Evolutionary conservation across 1,139 yeast species (phyloP).

Genomic region (Pichia kudriavzevii): DNA sequence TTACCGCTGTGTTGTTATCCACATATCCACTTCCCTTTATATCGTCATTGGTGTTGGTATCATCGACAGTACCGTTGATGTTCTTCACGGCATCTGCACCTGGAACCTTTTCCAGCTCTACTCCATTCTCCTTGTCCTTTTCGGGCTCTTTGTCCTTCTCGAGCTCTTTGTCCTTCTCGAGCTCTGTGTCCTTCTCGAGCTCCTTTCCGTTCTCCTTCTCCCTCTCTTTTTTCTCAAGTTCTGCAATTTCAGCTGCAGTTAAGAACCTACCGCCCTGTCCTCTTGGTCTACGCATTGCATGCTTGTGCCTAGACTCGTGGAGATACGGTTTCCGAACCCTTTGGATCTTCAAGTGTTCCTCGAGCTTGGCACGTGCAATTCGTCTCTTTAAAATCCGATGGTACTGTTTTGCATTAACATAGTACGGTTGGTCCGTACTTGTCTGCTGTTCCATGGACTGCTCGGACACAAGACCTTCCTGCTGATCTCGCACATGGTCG

Average conservation of each 20-base stretch:
- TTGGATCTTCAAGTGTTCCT: constrained; percentile 79
- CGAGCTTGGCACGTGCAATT: constrained; percentile 87
- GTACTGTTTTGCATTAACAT: constrained; percentile 96
- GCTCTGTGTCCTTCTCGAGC: no score
- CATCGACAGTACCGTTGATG: no score
- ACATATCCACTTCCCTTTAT: no score
- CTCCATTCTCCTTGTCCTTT: no score
- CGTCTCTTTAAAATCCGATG: constrained; percentile 91
- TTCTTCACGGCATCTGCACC: no score
- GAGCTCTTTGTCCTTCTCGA: no score
- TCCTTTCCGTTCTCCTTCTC: constrained; percentile 2
- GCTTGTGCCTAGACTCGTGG: constrained; percentile 96
- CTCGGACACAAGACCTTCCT: no score
- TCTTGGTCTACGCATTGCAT: constrained; percentile 98
- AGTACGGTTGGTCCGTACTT: constrained; percentile 81
- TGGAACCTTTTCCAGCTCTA: no score
- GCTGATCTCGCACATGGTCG: constrained; percentile 1
- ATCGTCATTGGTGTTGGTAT: no score
- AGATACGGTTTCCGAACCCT: constrained; percentile 89
- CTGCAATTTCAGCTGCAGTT: constrained; percentile 95
- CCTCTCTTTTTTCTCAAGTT: constrained; percentile 55
- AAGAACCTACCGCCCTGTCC: constrained; percentile 98
- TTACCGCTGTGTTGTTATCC: no score
- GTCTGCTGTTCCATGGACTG: no score
- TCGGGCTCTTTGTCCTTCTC: no score